These are phyloP conservation scores for Trebouxia sp. DNA, from an alignment of 139 green algal species.

Conservation along the genomic window DNA sequence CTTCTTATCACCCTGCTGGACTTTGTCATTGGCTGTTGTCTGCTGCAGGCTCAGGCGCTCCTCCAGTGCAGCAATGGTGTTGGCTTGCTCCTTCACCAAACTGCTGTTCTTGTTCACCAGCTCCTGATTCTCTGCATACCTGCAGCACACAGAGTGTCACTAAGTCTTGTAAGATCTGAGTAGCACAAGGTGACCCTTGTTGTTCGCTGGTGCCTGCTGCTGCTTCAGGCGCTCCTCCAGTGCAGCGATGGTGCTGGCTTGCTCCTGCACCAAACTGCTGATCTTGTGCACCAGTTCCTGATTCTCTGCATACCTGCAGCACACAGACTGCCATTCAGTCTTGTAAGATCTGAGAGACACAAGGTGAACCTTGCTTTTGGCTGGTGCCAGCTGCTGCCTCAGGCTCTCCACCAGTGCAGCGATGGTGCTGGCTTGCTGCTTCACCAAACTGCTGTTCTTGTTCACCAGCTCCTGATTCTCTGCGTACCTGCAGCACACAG, in stretches of 20 bases:
- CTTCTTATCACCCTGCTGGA: neutral
- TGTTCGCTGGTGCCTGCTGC: slow-evolving; percentile 25
- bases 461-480: slow-evolving; percentile 70
- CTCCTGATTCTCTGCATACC: slow-evolving; percentile 63
- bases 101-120: slow-evolving; percentile 52
- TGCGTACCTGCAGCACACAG: slow-evolving; percentile 25
- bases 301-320: slow-evolving; percentile 49
- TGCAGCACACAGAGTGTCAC: neutral
- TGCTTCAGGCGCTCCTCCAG: slow-evolving; percentile 46
- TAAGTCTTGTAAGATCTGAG: no score
- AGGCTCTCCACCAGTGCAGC: slow-evolving; percentile 49
- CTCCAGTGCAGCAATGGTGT: slow-evolving; percentile 49
- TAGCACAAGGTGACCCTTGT: no score
- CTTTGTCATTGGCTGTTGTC: neutral
- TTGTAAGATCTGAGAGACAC: no score
- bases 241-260: slow-evolving; percentile 48
- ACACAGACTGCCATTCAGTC: no score
- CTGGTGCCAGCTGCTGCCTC: slow-evolving; percentile 12
- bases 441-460: slow-evolving; percentile 49
- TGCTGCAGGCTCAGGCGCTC: slow-evolving; percentile 37
- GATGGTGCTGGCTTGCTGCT: slow-evolving; percentile 55
- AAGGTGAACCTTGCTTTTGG: neutral
- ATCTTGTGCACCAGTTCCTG: slow-evolving; percentile 57
- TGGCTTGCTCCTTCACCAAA: slow-evolving; percentile 57
- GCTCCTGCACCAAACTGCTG: slow-evolving; percentile 49